Conservation (phyloP, 208 protist genomes). For the Leishmania major region DNA sequence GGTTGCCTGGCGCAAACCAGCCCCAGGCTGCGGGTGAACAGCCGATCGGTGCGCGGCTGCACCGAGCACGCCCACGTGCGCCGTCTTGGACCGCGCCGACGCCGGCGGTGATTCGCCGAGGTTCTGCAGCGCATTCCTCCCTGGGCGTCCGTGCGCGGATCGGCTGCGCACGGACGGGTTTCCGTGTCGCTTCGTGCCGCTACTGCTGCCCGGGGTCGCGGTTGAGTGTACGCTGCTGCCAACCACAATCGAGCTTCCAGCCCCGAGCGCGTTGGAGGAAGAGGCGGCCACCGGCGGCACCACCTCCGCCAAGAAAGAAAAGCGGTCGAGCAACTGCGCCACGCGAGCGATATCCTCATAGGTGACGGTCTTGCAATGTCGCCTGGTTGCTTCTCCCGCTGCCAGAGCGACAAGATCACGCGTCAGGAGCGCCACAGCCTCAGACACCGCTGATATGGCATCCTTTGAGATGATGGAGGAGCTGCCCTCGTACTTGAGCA, state of each 20-base stretch:
- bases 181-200: background rate
- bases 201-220: background rate
- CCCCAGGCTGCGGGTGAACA: constrained; percentile 15
- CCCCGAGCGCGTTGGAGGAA: background rate
- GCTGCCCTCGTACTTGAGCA: constrained; percentile 66
- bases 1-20: constrained; percentile 35
- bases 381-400: constrained; percentile 52
- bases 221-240: constrained; percentile 2
- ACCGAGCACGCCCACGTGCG: constrained; percentile 2
- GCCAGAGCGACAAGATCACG: constrained; percentile 57
- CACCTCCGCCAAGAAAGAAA: constrained; percentile 60
- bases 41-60: background rate
- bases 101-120: background rate
- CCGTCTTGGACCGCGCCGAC: constrained; percentile 8
- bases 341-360: constrained; percentile 74
- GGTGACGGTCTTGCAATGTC: constrained; percentile 56
- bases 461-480: constrained; percentile 59
- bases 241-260: constrained; percentile 22
- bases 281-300: constrained; percentile 38
- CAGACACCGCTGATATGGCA: constrained; percentile 45
- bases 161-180: background rate
- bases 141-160: constrained; percentile 1
- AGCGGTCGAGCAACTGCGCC: constrained; percentile 71
- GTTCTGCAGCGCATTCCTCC: background rate
- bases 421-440: constrained; percentile 68